Base-by-base conservation (phyloP, 345 rosid genomes). In the Acer yangbiense region DNA sequence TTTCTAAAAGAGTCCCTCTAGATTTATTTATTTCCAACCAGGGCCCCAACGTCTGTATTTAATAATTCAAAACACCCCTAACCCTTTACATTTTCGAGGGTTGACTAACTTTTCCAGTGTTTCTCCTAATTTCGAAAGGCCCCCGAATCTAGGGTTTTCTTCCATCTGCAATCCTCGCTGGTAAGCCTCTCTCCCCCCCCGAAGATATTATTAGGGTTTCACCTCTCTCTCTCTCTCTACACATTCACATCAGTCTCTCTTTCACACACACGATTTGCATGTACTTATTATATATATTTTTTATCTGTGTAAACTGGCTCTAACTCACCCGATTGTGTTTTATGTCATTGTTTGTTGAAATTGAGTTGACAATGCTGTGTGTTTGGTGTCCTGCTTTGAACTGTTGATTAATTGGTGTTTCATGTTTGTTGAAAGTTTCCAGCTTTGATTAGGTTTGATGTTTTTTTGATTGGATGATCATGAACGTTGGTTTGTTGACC, bases 131-230 rank as follows among this genome's bases (percentile, higher is more conserved):
- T 77, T 69, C 69, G 77, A 77, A 74, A 73, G 44, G 66, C 85
- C 86, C 85, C 88, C 65, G 82, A 80, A 54, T 80, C 82, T 77
- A 81, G 87, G 89, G 87, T 83, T 84, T 81, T 76, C 71, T 32
- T 77, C 61, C 66, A 7, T 68, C 68, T 68, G 62, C 43, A 69
- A 79, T 72, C 72, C 84, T 78, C 25, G 35, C 68, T 27, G 77
- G 86, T 86, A 72, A 77, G 25, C 68, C 77, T 35, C 72, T 64
- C 21, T 64, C 62, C 29, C 35, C 44, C 44, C 41, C 12, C 27
- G 27, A 60, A n/a, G 64, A 60, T 60, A 20, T 16, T 7, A 18
- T 29, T 67, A 12, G 46, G 14, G 58, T 76, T 71, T 71, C 77
- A 69, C 52, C 32, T 29, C 32, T 29, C 32, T 29, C 32, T 58